phyloP scores from a whole-genome alignment of 148 eudicot genomes.

The Vaccinium myrtillus region DNA sequence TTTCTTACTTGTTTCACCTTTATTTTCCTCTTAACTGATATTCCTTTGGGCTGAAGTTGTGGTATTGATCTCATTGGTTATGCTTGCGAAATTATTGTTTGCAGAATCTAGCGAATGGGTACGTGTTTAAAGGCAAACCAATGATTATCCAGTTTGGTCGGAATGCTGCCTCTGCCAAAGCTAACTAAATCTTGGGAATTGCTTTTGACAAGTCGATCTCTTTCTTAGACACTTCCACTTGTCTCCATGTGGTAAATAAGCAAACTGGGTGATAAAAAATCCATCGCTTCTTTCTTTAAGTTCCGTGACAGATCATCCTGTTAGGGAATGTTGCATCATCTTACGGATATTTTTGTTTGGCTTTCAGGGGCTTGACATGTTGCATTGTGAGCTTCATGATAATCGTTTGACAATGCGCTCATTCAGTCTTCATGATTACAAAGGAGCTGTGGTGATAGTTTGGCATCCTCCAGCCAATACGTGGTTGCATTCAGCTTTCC shows the following conservation, averaged over 20 bases:
- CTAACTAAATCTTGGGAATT: constrained; percentile 13
- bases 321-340: neutral
- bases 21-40: neutral
- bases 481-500: neutral
- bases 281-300: neutral
- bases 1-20: neutral
- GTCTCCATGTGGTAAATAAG: neutral
- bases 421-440: neutral
- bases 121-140: constrained; percentile 89
- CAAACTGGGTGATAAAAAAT: neutral
- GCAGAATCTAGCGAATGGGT: constrained; percentile 88
- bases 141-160: constrained; percentile 94
- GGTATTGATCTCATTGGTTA: neutral
- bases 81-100: neutral
- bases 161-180: constrained; percentile 50
- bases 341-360: neutral
- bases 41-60: neutral
- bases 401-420: neutral
- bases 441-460: neutral
- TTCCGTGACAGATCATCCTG: neutral
- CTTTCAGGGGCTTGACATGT: constrained; percentile 9
- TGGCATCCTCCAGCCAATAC: neutral
- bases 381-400: neutral
- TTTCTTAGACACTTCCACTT: constrained; percentile 6
- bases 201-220: neutral